A percentile compares a stretch with the other conserved stretches of the same genome.
These are phyloP conservation scores for Lagenidium giganteum DNA, from an alignment of 352 stramenopile genomes.

Conservation along the genomic window DNA sequence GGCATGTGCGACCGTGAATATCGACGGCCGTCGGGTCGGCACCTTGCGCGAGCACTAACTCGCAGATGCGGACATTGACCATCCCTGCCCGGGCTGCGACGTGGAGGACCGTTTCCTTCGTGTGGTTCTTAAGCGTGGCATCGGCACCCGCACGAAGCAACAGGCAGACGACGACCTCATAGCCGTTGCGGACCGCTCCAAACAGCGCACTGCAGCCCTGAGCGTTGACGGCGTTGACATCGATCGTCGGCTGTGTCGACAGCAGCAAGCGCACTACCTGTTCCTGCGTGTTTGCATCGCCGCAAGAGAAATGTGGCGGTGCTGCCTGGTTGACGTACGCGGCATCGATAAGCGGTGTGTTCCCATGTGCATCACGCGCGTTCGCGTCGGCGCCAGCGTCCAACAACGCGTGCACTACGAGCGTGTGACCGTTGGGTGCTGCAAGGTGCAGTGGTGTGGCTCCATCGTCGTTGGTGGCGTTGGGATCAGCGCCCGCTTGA, in stretches of 20 bases:
- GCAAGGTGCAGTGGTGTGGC: slow-evolving; percentile 31
- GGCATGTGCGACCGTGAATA: too few species aligned
- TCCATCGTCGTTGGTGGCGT: slow-evolving; percentile 17
- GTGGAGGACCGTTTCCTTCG: slow-evolving; percentile 19
- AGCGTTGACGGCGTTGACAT: slow-evolving; percentile 7
- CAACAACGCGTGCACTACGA: slow-evolving; percentile 21
- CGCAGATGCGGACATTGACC: too few species aligned
- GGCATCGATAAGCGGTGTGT: slow-evolving; percentile 31
- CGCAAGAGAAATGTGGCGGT: slow-evolving; percentile 22
- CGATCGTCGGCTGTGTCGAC: slow-evolving; percentile 13
- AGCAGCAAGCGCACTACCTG: slow-evolving; percentile 23
- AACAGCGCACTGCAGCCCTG: slow-evolving; percentile 17
- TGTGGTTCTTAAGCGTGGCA: background rate
- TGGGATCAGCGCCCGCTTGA: slow-evolving; percentile 17
- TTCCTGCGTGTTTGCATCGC: slow-evolving; percentile 22
- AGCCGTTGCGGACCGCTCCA: slow-evolving; percentile 19
- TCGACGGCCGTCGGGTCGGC: too few species aligned
- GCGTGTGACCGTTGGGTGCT: slow-evolving; percentile 22
- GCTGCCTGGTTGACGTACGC: slow-evolving; percentile 27
- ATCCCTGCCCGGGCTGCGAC: slow-evolving; percentile 23
- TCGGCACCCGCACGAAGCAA: background rate
- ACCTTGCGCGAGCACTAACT: too few species aligned
- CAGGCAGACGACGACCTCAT: slow-evolving; percentile 7
- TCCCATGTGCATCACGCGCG: slow-evolving; percentile 18
- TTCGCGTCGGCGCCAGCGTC: slow-evolving; percentile 22